phyloP scores from a whole-genome alignment of 768 basidiomycete species.

The Rhodotorula babjevae region DNA sequence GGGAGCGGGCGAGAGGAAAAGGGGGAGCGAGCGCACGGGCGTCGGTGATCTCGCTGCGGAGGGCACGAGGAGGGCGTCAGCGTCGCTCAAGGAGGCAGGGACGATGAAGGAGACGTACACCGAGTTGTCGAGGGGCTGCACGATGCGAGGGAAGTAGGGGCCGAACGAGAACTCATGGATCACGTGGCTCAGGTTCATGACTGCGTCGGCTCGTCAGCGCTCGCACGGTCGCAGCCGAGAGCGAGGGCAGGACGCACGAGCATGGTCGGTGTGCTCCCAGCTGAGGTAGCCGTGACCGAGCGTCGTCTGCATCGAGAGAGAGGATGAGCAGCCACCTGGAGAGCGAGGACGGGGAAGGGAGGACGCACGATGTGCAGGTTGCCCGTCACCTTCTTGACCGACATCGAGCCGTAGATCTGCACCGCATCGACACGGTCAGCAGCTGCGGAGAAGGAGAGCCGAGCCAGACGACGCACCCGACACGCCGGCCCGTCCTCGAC shows the following conservation, averaged over 20 bases:
- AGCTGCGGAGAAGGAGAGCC: background rate
- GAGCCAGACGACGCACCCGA: constrained; percentile 49
- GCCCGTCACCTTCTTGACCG: constrained; percentile 84
- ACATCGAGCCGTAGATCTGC: constrained; percentile 67
- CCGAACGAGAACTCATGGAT: constrained; percentile 97
- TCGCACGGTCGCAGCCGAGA: background rate
- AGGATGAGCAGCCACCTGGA: background rate
- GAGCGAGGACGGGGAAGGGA: background rate
- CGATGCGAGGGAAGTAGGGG: constrained; percentile 89
- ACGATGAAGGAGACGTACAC: constrained; percentile 57
- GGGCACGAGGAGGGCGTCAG: background rate
- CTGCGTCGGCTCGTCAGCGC: constrained; percentile 49
- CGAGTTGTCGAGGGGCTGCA: constrained; percentile 84
- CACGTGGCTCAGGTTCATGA: constrained; percentile 94
- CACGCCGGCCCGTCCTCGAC: constrained; percentile 67
- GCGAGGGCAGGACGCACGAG: constrained; percentile 55
- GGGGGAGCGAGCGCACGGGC: constrained; percentile 31
- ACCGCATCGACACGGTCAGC: no score
- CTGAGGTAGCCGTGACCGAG: constrained; percentile 91
- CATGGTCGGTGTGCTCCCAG: constrained; percentile 79
- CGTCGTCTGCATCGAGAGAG: constrained; percentile 56
- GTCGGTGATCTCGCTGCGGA: constrained; percentile 35
- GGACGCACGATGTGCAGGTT: constrained; percentile 69
- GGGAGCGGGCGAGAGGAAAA: background rate
- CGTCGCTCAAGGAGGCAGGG: background rate